Percentiles rank a stretch among this genome's conserved stretches.
Evolutionary conservation across 352 stramenopile genomes (phyloP).

Genomic region (Globisporangium ultimum): DNA sequence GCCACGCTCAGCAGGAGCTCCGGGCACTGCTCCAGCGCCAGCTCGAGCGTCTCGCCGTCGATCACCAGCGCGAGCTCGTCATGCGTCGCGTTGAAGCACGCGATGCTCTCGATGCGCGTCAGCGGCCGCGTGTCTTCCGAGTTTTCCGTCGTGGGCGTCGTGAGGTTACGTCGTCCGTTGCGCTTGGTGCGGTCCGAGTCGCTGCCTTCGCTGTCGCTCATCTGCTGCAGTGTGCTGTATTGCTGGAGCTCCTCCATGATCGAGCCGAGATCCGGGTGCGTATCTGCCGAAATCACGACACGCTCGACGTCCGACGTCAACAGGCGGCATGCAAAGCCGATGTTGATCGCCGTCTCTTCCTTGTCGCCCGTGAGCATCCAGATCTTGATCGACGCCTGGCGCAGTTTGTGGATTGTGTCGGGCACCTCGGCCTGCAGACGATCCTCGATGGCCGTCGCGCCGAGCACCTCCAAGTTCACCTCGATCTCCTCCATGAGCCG

Average conservation of each 20-base stretch:
- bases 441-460: conserved; percentile 94
- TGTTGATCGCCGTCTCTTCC: conserved; percentile 95
- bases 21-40: conserved; percentile 72
- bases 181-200: conserved; percentile 1
- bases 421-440: conserved; percentile 90
- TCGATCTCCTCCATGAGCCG: conserved; percentile 86
- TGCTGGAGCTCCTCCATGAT: conserved; percentile 64
- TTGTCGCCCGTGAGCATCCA: conserved; percentile 97
- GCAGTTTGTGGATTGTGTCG: conserved; percentile 90
- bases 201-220: conserved; percentile 1
- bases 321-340: conserved; percentile 91
- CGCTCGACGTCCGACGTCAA: conserved; percentile 92
- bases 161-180: conserved; percentile 5
- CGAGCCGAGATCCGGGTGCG: conserved; percentile 57
- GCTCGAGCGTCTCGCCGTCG: conserved; percentile 77
- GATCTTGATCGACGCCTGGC: conserved; percentile 91
- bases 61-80: conserved; percentile 70
- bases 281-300: conserved; percentile 77
- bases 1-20: conserved; percentile 73
- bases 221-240: conserved; percentile 27
- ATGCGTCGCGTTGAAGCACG: conserved; percentile 30
- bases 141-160: conserved; percentile 5
- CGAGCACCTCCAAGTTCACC: conserved; percentile 82
- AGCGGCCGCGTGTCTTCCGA: conserved; percentile 28
- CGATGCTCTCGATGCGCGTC: conserved; percentile 70